Conservation (phyloP, 306 rosid genomes). For the Quercus agrifolia region DNA sequence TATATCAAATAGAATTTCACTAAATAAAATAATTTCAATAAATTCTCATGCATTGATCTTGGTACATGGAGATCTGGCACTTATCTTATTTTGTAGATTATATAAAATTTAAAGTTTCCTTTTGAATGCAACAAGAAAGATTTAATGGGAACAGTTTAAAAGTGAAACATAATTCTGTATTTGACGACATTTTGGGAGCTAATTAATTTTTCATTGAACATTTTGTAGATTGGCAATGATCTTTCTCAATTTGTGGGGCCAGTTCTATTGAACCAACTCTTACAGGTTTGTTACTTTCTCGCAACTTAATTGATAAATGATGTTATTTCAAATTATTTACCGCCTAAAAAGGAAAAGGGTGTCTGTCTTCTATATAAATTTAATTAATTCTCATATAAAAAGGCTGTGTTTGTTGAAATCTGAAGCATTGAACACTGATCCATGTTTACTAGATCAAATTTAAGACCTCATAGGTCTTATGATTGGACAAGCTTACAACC, state of each 20-base stretch:
- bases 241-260: conserved; percentile 85
- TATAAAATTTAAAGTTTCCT: not conserved
- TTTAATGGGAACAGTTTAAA: not conserved
- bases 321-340: not conserved
- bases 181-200: conserved; percentile 11
- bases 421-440: not conserved
- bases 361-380: not conserved
- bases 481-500: not conserved
- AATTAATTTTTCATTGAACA: conserved; percentile 8
- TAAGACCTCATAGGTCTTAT: not conserved
- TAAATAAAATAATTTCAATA: not conserved
- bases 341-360: not conserved
- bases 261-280: conserved; percentile 57
- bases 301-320: conserved; percentile 1
- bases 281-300: conserved; percentile 48
- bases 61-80: not conserved
- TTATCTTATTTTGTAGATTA: no score
- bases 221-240: conserved; percentile 67
- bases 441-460: not conserved
- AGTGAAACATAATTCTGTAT: not conserved
- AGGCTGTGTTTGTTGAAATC: not conserved
- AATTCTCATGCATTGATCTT: not conserved
- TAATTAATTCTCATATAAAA: not conserved
- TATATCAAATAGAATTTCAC: not conserved
- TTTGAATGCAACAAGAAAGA: not conserved